Base-by-base conservation (phyloP, 2,329 filamentous ascomycete genomes). In the Podosphaera fusca region DNA sequence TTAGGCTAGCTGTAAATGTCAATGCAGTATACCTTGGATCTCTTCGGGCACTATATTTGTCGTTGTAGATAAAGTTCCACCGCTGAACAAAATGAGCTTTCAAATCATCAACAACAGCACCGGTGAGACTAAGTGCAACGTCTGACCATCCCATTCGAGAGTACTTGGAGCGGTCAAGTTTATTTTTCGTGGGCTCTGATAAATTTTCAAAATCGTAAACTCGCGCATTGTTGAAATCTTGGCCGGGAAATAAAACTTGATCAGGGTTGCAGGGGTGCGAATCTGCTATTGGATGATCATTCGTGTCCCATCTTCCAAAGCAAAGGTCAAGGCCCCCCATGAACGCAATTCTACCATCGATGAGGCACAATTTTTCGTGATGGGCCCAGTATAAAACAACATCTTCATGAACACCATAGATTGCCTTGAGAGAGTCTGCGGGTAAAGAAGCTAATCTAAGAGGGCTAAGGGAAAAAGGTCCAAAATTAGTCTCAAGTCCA, bases 121-220 rank as follows among this genome's bases (percentile, higher is more conserved):
- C 88, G 12, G 75, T 76, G 58, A 95, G 68, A 63, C 81, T 87
- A 57, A 95, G 73, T 9, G 84, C 82, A 58, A 95, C 78, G 69
- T 95, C 89, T 12, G 85, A 87, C 89, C 89, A 95, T 29, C 88
- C 88, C 87, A 95, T 95, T 59, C 89, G 79, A 2, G 85, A 87
- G 69, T 75, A 85, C 65, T 81, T 79, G 9, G 81, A 82, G 55
- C 89, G 79, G 64, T 94, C 84, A 29, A 95, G 76, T 66, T 94
- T 87, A 69, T 95, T 95, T 60, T 88, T 79, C 60, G 90, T 78
- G 79, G 83, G 94, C 60, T 92, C 77, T 9, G 60, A 60, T 29
- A 90, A 85, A 63, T 87, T 80, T 51, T 81, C 75, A 68, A 92
- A 90, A 68, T 92, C 89, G 67, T 85, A 84, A 38, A 94, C 80